phyloP scores from a whole-genome alignment of 2,329 filamentous ascomycete species.

The Curvularia hawaiiensis region DNA sequence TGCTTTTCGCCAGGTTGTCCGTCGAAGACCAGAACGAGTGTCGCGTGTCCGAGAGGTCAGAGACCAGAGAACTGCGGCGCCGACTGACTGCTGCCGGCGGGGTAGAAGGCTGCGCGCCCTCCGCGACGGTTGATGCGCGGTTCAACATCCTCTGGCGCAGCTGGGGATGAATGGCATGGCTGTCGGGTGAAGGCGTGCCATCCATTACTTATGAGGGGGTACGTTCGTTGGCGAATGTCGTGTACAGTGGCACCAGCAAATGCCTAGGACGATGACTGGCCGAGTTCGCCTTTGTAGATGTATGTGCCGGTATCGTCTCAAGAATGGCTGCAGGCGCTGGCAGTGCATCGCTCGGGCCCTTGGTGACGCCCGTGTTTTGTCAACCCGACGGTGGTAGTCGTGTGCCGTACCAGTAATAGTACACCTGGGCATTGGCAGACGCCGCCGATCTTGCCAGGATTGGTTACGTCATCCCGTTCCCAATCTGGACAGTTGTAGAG shows the following conservation, averaged over 20 bases:
- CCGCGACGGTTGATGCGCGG: conserved; percentile 43
- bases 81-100: conserved; percentile 42
- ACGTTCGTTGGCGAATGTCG: conserved; percentile 8
- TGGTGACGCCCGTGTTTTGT: conserved; percentile 16
- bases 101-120: conserved; percentile 32
- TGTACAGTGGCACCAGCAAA: not conserved
- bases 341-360: conserved; percentile 19
- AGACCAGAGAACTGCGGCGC: conserved; percentile 78
- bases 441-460: conserved; percentile 9
- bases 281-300: conserved; percentile 8
- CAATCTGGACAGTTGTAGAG: conserved; percentile 20
- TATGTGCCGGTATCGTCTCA: conserved; percentile 7
- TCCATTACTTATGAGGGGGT: conserved; percentile 32
- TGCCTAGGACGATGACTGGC: conserved; percentile 4
- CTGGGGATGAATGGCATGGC: conserved; percentile 31
- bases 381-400: conserved; percentile 13
- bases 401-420: conserved; percentile 8
- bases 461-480: conserved; percentile 23
- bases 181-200: conserved; percentile 25
- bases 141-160: conserved; percentile 45
- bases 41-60: conserved; percentile 75
- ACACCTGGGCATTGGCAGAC: not conserved
- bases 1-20: conserved; percentile 68
- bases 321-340: conserved; percentile 2
- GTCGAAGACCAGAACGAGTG: conserved; percentile 68